These are phyloP conservation scores for Neoscytalidium dimidiatum DNA, from an alignment of 2,329 filamentous ascomycete genomes.

Conservation along the genomic window DNA sequence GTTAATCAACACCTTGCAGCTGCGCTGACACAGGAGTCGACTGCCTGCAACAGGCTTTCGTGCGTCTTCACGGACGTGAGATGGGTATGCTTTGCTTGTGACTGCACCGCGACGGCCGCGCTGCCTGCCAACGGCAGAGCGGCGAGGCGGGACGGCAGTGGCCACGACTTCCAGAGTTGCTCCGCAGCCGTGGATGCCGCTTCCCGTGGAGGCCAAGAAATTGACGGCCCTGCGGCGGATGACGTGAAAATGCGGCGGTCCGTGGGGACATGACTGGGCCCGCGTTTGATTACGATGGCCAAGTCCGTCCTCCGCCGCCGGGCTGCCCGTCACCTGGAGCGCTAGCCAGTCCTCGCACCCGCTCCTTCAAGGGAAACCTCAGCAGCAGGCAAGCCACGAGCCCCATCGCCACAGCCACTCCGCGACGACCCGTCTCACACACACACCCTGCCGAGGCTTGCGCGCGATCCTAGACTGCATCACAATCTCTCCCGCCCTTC, in stretches of 20 bases:
- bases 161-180: constrained; percentile 3
- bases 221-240: not conserved
- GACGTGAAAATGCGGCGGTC: not conserved
- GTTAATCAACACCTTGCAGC: not conserved
- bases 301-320: constrained; percentile 4
- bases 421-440: constrained; percentile 8
- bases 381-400: not conserved
- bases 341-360: not conserved
- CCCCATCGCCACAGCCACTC: constrained; percentile 11
- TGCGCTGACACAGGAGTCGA: not conserved
- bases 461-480: not conserved
- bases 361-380: not conserved
- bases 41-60: not conserved
- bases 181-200: not conserved
- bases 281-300: constrained; percentile 13
- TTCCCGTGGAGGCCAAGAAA: not conserved
- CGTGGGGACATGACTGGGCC: not conserved
- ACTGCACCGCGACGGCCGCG: not conserved
- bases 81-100: not conserved
- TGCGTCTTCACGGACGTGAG: not conserved
- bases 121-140: not conserved
- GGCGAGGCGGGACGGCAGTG: not conserved
- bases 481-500: not conserved
- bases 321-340: not conserved
- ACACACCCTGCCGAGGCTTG: constrained; percentile 2